Conservation (phyloP, 164 flowering plant genomes). For the Dillenia suffruticosa region DNA sequence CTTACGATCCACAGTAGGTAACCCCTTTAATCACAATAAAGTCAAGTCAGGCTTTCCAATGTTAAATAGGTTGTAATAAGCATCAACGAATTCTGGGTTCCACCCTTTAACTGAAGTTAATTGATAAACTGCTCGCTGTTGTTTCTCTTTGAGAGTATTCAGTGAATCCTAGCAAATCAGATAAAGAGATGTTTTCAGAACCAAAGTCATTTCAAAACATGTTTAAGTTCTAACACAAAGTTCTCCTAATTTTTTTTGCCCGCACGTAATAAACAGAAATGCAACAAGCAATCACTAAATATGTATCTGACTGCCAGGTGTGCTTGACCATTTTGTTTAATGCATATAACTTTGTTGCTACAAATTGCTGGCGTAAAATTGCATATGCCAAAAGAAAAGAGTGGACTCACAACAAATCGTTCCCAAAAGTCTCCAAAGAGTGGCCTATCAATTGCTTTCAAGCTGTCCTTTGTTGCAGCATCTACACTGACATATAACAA, state of each 20-base stretch:
- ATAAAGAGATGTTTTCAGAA: too few relatives aligned
- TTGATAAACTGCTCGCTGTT: constrained; percentile 91
- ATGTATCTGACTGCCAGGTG: too few relatives aligned
- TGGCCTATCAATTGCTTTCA: constrained; percentile 98
- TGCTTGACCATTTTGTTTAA: too few relatives aligned
- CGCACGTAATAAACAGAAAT: too few relatives aligned
- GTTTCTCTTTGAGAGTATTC: constrained; percentile 71
- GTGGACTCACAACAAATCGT: constrained; percentile 69
- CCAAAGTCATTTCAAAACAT: too few relatives aligned
- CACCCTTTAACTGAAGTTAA: constrained; percentile 96
- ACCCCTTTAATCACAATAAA: constrained; percentile 98
- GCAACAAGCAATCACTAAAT: too few relatives aligned
- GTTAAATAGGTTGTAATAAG: constrained; percentile 66
- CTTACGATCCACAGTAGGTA: constrained; percentile 98
- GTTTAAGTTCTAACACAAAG: too few relatives aligned
- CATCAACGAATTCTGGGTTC: constrained; percentile 92
- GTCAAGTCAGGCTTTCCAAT: constrained; percentile 88
- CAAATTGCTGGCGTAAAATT: too few relatives aligned
- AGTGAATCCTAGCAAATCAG: constrained; percentile 63
- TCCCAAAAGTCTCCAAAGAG: constrained; percentile 99
- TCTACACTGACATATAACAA: constrained; percentile 95
- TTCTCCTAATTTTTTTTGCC: too few relatives aligned
- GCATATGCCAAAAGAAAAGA: neutral
- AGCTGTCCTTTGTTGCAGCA: constrained; percentile 96
- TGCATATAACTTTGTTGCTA: too few relatives aligned